Base-by-base conservation (phyloP, 2,329 filamentous ascomycete species). In the Sphaerulina musiva region DNA sequence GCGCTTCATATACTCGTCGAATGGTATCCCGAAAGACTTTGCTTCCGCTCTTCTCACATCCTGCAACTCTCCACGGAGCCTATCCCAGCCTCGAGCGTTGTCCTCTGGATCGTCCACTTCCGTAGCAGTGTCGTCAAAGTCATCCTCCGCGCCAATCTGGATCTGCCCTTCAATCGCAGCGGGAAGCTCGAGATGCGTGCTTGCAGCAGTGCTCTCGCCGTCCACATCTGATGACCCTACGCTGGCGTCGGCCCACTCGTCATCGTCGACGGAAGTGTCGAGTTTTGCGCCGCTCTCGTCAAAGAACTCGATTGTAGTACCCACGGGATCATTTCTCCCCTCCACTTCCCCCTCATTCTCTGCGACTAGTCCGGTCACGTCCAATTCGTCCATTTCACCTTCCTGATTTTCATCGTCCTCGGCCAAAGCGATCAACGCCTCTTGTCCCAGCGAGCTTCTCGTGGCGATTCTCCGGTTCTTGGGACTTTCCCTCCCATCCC, bases 401-500 rank as follows among this genome's bases (percentile, higher is more conserved):
- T 55, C 54, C 9, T 14, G 44, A 10, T 42, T 44, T 29, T 51
- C 56, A 6, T 55, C 57, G 20, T 61, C 59, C 7, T 61, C 62
- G 4, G 64, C 59, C 20, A 66, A 38, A 39, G 57, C 62, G 5
- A 66, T 31, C 39, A 66, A 52, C 10, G 61, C 62, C 48, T 57
- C 54, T 12, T 51, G 46, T 11, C 45, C 54, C 6, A 48, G 41
- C 32, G 38, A 49, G 50, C 61, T 64, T 49, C 66, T 53, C 14
- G 67, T 69, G 3, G 64, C 64, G 46, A 69, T 68, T 45, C 64
- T 63, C 46, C 66, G 44, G 32, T 52, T 59, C 8, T 32, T 48
- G 0, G 66, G 66, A 58, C 64, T 68, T 9, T 56, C 64, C 46
- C 61, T 45, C 5, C 43, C 58, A 23, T 69, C 67, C 66, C 66